phyloP scores from a whole-genome alignment of 192 early-diverging fungal species.

The Coemansia sp. region DNA sequence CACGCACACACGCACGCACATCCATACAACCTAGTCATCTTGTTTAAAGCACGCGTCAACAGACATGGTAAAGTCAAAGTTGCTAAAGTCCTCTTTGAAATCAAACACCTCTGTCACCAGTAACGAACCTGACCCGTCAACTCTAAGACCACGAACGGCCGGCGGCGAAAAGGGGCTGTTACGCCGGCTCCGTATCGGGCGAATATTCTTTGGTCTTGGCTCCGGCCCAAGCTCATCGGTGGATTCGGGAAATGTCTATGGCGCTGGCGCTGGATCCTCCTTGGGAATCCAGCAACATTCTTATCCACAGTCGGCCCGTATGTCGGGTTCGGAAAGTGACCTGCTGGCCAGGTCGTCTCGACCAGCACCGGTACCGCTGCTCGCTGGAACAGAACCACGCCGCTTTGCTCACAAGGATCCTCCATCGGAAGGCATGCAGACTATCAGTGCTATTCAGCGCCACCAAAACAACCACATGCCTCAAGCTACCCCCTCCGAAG shows the following conservation, averaged over 20 bases:
- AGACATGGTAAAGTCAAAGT: slow-evolving; percentile 51
- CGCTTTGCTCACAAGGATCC: background rate
- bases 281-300: background rate
- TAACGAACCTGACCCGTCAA: slow-evolving; percentile 14
- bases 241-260: slow-evolving; percentile 3
- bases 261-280: slow-evolving; percentile 24
- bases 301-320: slow-evolving; percentile 2
- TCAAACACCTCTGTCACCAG: slow-evolving; percentile 13
- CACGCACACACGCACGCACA: too few species aligned
- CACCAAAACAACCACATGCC: slow-evolving; percentile 5
- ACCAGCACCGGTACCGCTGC: background rate
- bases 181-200: slow-evolving; percentile 48
- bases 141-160: slow-evolving; percentile 45
- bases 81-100: slow-evolving; percentile 34
- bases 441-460: slow-evolving; percentile 4
- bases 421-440: slow-evolving; percentile 5
- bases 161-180: slow-evolving; percentile 46
- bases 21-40: background rate
- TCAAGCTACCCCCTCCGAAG: slow-evolving; percentile 7
- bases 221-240: slow-evolving; percentile 5
- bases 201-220: slow-evolving; percentile 42
- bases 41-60: background rate
- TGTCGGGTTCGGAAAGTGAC: slow-evolving; percentile 1
- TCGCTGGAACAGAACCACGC: background rate
- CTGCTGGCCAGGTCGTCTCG: slow-evolving; percentile 14